Base-by-base conservation (phyloP, 495 filamentous ascomycete genomes). In the Glarea lozoyensis region DNA sequence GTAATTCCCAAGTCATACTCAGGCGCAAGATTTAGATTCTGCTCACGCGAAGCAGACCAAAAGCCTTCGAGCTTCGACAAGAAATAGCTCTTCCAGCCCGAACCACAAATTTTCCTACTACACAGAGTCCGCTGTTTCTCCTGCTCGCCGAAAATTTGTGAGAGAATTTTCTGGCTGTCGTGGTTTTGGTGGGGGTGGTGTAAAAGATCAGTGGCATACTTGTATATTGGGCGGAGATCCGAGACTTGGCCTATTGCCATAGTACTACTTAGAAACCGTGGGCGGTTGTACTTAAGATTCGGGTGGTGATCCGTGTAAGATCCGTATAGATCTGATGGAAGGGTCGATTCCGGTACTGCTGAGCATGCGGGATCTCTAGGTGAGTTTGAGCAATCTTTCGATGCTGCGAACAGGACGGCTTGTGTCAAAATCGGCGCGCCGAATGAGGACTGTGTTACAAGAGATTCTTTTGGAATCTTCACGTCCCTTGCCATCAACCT, bases 271-370 rank as follows among this genome's bases (percentile, higher is more conserved):
- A 79, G 54, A 56, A 61, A 78, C 13, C 68, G 59, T 12, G 75
- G 72, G 7, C 72, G 65, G 24, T 36, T 40, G 34, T 68, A 72
- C 35, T 61, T 48, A 24, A 55, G 57, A 1, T 59, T 58, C 10
- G 41, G 13, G 18, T 40, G 21, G 10, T 25, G 33, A 31, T 75
- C 73, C 11, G 78, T 79, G 23, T 69, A 58, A 52, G 63, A 66
- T 3, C 78, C 77, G 55, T 77, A 79, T 1, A 69, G 65, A 55
- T 81, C 69, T 10, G 66, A 62, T 4, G 76, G 75, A 2, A 84
- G 48, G 7, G 65, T 68, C 0, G 74, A 76, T 24, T 72, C 54
- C 0, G 79, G 78, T 0, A 77, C 66, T 18, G 70, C 63, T 27
- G 58, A 64, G 44, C 78, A 81, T 3, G 74, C 72, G 10, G 72